Base-by-base conservation (phyloP, 2,329 filamentous ascomycete species). In the Nemania serpens region DNA sequence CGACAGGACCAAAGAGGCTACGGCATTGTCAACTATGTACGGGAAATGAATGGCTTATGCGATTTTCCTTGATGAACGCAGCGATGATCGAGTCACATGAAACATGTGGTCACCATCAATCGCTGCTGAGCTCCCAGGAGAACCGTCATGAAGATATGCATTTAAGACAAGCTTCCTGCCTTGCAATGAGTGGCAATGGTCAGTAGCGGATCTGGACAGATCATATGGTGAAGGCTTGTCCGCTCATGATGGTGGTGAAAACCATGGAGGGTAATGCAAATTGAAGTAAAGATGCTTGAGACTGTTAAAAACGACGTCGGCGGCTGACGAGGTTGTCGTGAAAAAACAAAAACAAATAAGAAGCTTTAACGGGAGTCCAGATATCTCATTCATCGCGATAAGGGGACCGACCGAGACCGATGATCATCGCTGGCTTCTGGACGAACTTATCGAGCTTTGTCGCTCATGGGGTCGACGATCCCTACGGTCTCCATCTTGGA, bases 401-500 rank as follows among this genome's bases (percentile, higher is more conserved):
- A 29, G 61, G 62, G 57, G 46, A 51, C 51, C 29, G 61, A 58
- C 39, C 39, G 11, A 61, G 50, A 55, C 37, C 15, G 52, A 56
- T 63, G 64, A 75, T 80, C 74, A 79, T 77, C 78, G 81, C 75
- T 81, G 79, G 70, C 80, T 83, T 69, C 78, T 78, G 43, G 78
- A 73, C 53, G 83, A 86, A 63, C 84, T 80, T 71, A 82, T 81
- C 66, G 85, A 87, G 69, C 78, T 82, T 74, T 88, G 84, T 67
- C 85, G 82, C 73, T 88, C 86, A 69, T 87, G 84, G 59, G 79
- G 79, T 64, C 82, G 82, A 65, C 80, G 77, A 58, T 81, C 80
- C 69, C 77, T 79, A 68, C 85, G 82, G 68, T 91, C 88, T 69
- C 84, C 91, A 76, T 98, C 94, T 75, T 96, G 91, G 72, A 98